These are phyloP conservation scores for Protomyces gravidus DNA, from an alignment of 1,139 yeast genomes.

Conservation along the genomic window DNA sequence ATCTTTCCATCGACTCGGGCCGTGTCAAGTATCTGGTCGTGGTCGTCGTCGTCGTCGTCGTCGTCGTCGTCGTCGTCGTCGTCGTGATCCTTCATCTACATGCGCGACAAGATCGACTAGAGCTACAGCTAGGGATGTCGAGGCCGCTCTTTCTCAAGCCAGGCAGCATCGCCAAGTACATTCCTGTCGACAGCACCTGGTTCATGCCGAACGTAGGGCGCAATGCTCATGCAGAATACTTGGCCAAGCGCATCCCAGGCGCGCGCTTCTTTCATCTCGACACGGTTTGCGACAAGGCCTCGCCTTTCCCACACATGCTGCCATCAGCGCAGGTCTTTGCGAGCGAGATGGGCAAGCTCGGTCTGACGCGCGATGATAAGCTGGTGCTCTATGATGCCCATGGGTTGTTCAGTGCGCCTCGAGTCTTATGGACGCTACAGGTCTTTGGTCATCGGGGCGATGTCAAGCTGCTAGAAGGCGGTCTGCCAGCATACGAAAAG, in stretches of 20 bases:
- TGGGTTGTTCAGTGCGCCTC: slow-evolving; percentile 17
- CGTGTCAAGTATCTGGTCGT: too few species aligned
- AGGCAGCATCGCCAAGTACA: not conserved
- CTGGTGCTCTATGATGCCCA: slow-evolving; percentile 15
- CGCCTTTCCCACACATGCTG: slow-evolving; percentile 83
- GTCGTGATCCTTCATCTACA: too few species aligned
- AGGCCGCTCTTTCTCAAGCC: slow-evolving; percentile 1
- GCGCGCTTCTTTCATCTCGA: slow-evolving; percentile 82
- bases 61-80: too few species aligned
- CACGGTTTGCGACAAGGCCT: slow-evolving; percentile 52
- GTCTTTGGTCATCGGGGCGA: slow-evolving; percentile 12
- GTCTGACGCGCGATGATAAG: slow-evolving; percentile 2
- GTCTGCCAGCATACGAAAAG: slow-evolving; percentile 13
- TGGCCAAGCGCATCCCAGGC: slow-evolving; percentile 53
- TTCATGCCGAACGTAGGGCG: slow-evolving; percentile 71
- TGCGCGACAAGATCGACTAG: too few species aligned
- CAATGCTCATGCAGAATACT: slow-evolving; percentile 49
- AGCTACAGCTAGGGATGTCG: not conserved
- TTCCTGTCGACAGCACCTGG: slow-evolving; percentile 76
- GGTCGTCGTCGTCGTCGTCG: too few species aligned
- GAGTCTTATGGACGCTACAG: slow-evolving; percentile 13
- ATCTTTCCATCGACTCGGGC: too few species aligned
- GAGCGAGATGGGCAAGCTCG: slow-evolving; percentile 9
- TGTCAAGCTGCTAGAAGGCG: slow-evolving; percentile 18
- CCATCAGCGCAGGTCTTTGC: slow-evolving; percentile 46